These are phyloP conservation scores for Sporothrix schenckii DNA, from an alignment of 2,329 filamentous ascomycete species.

Conservation along the genomic window DNA sequence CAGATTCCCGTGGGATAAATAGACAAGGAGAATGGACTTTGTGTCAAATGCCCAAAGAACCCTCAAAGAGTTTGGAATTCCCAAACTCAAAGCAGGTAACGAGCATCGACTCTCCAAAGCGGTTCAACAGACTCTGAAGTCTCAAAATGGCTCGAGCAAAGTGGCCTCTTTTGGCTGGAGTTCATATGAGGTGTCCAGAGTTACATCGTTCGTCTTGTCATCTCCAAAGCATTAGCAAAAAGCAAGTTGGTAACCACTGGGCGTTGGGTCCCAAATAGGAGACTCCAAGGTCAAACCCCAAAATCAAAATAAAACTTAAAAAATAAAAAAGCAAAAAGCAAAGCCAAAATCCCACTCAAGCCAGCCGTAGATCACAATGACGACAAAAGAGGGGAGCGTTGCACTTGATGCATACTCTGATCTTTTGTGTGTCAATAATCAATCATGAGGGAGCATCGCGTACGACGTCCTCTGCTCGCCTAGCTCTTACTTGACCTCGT, in stretches of 20 bases:
- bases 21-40: too few species aligned
- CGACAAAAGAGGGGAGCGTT: conserved; percentile 21
- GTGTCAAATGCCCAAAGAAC: too few species aligned
- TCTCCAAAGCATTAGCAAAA: too few species aligned
- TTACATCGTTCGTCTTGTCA: background rate
- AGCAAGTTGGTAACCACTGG: background rate
- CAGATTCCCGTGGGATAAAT: too few species aligned
- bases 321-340: too few species aligned
- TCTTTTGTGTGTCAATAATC: background rate
- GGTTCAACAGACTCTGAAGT: too few species aligned
- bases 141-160: too few species aligned
- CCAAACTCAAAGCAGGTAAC: background rate
- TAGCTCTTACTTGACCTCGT: background rate
- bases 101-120: background rate
- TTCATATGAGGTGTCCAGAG: background rate
- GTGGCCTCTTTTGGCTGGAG: background rate
- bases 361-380: conserved; percentile 24
- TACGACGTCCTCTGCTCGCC: background rate
- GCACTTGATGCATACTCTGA: conserved; percentile 5
- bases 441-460: too few species aligned
- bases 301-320: background rate
- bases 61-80: conserved; percentile 3
- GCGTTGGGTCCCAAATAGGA: too few species aligned
- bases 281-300: background rate
- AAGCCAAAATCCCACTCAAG: background rate